phyloP scores from a whole-genome alignment of 345 rosid species.

The Luvunga scandens region DNA sequence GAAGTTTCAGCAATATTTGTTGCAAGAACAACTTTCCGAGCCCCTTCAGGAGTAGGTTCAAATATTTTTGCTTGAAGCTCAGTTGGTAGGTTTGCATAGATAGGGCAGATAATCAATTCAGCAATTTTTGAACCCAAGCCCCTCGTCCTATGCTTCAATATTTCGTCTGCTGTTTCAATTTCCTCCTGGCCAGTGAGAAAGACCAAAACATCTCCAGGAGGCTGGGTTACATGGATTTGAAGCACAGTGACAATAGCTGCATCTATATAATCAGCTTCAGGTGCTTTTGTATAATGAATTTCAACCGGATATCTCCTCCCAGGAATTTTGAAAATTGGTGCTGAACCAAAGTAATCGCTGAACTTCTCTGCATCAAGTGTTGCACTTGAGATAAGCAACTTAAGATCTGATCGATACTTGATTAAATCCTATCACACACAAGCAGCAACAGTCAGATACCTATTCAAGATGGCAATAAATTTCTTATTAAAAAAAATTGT shows the following conservation, averaged over 20 bases:
- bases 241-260: conserved; percentile 92
- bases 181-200: conserved; percentile 96
- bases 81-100: conserved; percentile 94
- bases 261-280: conserved; percentile 96
- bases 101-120: conserved; percentile 91
- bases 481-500: background rate
- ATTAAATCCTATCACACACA: conserved; percentile 63
- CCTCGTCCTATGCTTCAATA: conserved; percentile 79
- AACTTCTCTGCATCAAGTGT: conserved; percentile 98
- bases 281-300: conserved; percentile 89
- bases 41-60: conserved; percentile 97
- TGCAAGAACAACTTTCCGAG: conserved; percentile 91
- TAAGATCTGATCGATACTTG: conserved; percentile 80
- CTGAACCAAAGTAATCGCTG: conserved; percentile 90
- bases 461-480: background rate
- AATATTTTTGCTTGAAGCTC: conserved; percentile 96
- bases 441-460: conserved; percentile 14
- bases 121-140: conserved; percentile 94
- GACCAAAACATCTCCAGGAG: conserved; percentile 86
- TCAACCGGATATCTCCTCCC: conserved; percentile 97
- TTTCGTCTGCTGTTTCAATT: conserved; percentile 95
- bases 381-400: conserved; percentile 93
- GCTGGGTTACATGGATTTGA: conserved; percentile 78
- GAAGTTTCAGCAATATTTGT: conserved; percentile 99
- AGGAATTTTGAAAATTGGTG: conserved; percentile 94